These are phyloP conservation scores for Sarcocystis neurona DNA, from an alignment of 169 alveolate genomes.

Conservation along the genomic window DNA sequence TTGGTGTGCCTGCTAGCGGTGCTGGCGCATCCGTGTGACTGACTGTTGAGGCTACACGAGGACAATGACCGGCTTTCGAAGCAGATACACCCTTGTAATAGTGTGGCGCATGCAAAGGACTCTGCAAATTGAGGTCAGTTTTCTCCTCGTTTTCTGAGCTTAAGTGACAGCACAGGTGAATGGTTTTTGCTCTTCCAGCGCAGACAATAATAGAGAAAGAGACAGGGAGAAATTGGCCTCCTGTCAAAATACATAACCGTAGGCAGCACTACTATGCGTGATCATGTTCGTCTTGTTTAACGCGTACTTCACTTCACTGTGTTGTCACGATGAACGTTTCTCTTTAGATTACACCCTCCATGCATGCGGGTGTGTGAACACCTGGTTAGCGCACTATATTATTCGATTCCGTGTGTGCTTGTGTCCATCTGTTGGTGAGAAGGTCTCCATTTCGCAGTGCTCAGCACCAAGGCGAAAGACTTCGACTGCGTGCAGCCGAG, in stretches of 20 bases:
- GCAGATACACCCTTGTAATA: too few relatives aligned
- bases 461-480: not conserved
- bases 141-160: too few relatives aligned
- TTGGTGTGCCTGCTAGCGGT: not conserved
- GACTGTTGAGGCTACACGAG: not conserved
- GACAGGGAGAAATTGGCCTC: too few relatives aligned
- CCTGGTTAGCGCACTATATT: not conserved
- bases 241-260: not conserved
- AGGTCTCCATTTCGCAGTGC: not conserved
- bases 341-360: not conserved
- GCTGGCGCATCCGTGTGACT: not conserved
- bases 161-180: too few relatives aligned
- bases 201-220: too few relatives aligned
- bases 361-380: not conserved
- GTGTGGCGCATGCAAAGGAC: too few relatives aligned
- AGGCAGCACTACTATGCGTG: not conserved
- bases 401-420: not conserved
- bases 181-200: too few relatives aligned
- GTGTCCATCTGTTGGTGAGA: not conserved
- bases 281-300: not conserved
- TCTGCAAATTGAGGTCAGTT: too few relatives aligned
- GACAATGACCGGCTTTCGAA: too few relatives aligned
- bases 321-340: too few relatives aligned
- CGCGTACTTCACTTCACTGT: not conserved
- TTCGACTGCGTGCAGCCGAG: not conserved